phyloP scores from a whole-genome alignment of 2,329 filamentous ascomycete species.

The Phaeosphaeria sp. region DNA sequence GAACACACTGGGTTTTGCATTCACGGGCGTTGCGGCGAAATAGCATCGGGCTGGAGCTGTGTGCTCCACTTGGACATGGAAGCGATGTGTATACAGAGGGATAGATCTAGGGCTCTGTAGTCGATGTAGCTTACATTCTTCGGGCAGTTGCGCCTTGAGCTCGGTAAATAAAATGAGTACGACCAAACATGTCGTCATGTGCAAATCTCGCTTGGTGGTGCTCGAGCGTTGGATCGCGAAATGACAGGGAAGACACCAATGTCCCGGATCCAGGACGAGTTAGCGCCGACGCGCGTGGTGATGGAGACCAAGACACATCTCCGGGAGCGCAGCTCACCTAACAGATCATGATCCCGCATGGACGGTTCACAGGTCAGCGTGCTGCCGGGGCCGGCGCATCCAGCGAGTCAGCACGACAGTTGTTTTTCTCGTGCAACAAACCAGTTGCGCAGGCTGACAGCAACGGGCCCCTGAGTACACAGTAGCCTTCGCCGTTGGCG shows the following conservation, averaged over 20 bases:
- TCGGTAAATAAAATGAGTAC: conserved; percentile 20
- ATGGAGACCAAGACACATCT: neutral
- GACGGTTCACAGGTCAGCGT: conserved; percentile 1
- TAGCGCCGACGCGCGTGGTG: neutral
- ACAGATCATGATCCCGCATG: conserved; percentile 10
- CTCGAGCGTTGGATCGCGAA: conserved; percentile 8
- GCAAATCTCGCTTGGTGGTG: conserved; percentile 19
- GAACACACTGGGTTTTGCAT: conserved; percentile 26
- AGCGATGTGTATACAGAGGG: conserved; percentile 15
- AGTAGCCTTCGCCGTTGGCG: neutral
- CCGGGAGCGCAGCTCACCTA: conserved; percentile 10
- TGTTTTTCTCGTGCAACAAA: neutral
- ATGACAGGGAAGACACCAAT: conserved; percentile 7
- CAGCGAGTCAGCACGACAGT: neutral
- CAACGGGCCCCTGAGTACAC: neutral
- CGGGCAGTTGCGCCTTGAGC: conserved; percentile 9
- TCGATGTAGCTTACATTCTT: conserved; percentile 4
- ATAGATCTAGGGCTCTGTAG: conserved; percentile 13
- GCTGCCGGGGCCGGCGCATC: neutral
- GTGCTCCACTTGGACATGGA: conserved; percentile 11
- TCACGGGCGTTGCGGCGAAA: conserved; percentile 41
- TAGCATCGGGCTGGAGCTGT: conserved; percentile 23
- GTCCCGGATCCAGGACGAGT: neutral
- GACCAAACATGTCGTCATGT: conserved; percentile 25
- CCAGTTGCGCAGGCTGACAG: neutral